phyloP scores from a whole-genome alignment of 148 eudicot genomes.

The Spergularia marina region DNA sequence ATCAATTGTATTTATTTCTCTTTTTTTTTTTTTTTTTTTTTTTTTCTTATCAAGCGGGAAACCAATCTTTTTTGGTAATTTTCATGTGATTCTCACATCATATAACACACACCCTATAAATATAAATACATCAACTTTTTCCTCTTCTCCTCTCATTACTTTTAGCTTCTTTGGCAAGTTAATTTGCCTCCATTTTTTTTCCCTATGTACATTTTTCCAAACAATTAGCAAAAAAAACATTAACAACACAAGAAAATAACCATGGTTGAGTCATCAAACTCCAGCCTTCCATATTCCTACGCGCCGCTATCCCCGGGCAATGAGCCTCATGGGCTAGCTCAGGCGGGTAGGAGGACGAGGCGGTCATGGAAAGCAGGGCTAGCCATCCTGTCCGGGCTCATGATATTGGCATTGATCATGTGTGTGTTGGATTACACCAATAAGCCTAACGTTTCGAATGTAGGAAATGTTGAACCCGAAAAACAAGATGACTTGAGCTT shows the following conservation, averaged over 20 bases:
- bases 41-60: slow-evolving; percentile 17
- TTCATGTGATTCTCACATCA: slow-evolving; percentile 14
- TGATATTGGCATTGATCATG: slow-evolving; percentile 32
- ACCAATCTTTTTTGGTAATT: slow-evolving; percentile 1
- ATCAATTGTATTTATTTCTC: neutral
- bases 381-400: slow-evolving; percentile 29
- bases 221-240: neutral
- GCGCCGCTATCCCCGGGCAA: slow-evolving; percentile 22
- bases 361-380: slow-evolving; percentile 24
- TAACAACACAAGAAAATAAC: neutral
- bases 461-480: neutral
- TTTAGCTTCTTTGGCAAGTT: slow-evolving; percentile 4
- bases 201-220: slow-evolving; percentile 5
- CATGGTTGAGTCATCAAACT: slow-evolving; percentile 23
- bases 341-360: neutral
- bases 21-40: too few species aligned
- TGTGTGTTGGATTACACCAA: slow-evolving; percentile 16
- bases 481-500: neutral
- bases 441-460: neutral
- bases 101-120: slow-evolving; percentile 10
- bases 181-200: neutral
- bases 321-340: neutral
- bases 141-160: neutral
- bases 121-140: slow-evolving; percentile 19
- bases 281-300: slow-evolving; percentile 31